These are phyloP conservation scores for Anacardium occidentale DNA, from an alignment of 345 rosid genomes.

Conservation along the genomic window DNA sequence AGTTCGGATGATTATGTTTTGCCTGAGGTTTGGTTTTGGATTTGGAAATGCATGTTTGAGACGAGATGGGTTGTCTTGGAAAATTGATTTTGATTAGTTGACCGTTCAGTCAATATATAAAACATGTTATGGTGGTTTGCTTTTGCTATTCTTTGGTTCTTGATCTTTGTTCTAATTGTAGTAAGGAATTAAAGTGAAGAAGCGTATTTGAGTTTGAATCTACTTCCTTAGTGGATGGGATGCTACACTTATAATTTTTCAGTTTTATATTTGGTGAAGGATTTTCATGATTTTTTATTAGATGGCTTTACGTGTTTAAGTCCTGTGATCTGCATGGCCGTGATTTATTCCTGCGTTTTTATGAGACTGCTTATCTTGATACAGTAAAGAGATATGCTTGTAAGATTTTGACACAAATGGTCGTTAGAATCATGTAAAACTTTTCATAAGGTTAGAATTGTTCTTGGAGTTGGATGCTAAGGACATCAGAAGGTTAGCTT, in stretches of 20 bases:
- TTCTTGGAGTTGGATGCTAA: neutral
- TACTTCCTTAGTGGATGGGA: neutral
- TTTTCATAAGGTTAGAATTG: neutral
- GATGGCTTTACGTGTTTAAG: neutral
- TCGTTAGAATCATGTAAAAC: neutral
- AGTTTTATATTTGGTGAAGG: neutral
- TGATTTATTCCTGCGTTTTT: neutral
- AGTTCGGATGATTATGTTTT: neutral
- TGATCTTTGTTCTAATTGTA: neutral
- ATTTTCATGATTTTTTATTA: neutral
- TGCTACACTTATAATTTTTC: neutral
- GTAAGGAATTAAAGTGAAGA: neutral
- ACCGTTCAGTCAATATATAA: neutral
- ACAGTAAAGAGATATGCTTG: neutral
- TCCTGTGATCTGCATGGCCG: neutral
- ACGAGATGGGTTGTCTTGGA: neutral
- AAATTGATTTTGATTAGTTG: neutral
- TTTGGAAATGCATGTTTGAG: slow-evolving; percentile 8
- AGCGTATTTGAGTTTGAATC: neutral
- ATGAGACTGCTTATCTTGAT: neutral
- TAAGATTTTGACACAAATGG: neutral
- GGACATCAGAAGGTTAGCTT: neutral
- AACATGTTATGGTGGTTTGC: neutral
- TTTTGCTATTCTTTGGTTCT: neutral
- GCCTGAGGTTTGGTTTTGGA: neutral